phyloP scores from a whole-genome alignment of 805 yeast genomes.

The Yarrowia osloensis region DNA sequence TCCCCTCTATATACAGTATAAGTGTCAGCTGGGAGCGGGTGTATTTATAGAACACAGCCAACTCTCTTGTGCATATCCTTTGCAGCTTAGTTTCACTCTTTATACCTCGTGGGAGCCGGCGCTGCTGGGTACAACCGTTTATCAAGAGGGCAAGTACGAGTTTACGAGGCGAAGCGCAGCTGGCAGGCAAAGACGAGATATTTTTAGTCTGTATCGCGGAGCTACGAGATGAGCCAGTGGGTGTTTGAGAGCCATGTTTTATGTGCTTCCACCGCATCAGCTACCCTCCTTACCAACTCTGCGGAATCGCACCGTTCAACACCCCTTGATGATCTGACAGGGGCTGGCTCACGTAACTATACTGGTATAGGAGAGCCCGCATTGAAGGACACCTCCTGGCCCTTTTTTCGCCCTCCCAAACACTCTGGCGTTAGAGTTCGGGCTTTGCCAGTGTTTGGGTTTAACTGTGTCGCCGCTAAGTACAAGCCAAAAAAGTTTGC shows the following conservation, averaged over 20 bases:
- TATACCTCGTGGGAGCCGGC: not conserved
- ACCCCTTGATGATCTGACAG: not conserved
- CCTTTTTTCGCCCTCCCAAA: not conserved
- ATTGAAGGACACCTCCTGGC: slow-evolving; percentile 1
- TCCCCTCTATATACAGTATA: not conserved
- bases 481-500: slow-evolving; percentile 20
- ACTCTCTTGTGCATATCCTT: not conserved
- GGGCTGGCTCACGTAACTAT: not conserved
- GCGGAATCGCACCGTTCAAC: too few species aligned
- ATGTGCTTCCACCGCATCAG: too few species aligned
- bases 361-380: not conserved
- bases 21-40: not conserved
- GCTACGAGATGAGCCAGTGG: too few species aligned
- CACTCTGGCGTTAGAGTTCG: not conserved
- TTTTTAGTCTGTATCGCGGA: not conserved
- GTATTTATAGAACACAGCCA: slow-evolving; percentile 3
- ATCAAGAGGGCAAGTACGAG: slow-evolving; percentile 2
- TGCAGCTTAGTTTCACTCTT: not conserved
- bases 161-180: slow-evolving; percentile 21
- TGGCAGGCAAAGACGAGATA: not conserved
- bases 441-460: not conserved
- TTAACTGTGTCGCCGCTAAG: not conserved
- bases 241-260: too few species aligned
- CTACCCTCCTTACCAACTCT: too few species aligned
- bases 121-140: not conserved